Percentiles rank a stretch among this genome's conserved stretches.
These are phyloP conservation scores for Pythium apleroticum DNA, from an alignment of 352 stramenopile species.

Conservation along the genomic window DNA sequence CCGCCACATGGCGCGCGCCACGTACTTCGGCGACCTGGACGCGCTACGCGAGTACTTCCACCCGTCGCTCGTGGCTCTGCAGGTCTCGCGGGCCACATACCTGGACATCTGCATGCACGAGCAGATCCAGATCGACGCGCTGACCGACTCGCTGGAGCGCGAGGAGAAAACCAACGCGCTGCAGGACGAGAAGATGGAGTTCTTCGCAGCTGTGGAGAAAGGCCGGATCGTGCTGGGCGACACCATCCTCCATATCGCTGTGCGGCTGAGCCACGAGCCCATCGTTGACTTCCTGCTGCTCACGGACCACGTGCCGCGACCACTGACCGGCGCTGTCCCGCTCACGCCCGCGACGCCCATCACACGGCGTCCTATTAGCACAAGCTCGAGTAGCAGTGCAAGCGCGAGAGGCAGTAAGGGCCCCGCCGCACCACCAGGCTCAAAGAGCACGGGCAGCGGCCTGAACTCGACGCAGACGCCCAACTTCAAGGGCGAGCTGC, in stretches of 20 bases:
- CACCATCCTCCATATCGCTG: slow-evolving; percentile 71
- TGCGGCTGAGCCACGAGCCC: slow-evolving; percentile 45
- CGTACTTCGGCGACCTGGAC: slow-evolving; percentile 51
- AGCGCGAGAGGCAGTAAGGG: neutral
- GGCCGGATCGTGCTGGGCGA: slow-evolving; percentile 63
- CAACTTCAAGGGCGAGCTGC: slow-evolving; percentile 67
- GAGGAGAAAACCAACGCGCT: slow-evolving; percentile 45
- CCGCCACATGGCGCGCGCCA: slow-evolving; percentile 40
- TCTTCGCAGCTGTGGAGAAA: slow-evolving; percentile 61
- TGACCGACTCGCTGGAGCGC: slow-evolving; percentile 62
- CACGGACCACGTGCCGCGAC: slow-evolving; percentile 36
- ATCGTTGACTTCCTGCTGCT: slow-evolving; percentile 71
- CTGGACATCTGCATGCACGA: slow-evolving; percentile 73
- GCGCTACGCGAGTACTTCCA: slow-evolving; percentile 43
- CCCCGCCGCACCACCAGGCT: neutral
- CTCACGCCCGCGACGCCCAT: slow-evolving; percentile 8
- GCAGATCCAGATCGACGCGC: slow-evolving; percentile 46
- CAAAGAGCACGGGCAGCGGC: slow-evolving; percentile 22
- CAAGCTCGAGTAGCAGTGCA: neutral
- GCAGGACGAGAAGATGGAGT: slow-evolving; percentile 77
- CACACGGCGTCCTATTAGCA: slow-evolving; percentile 9
- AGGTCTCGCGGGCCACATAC: slow-evolving; percentile 77
- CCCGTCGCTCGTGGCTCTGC: slow-evolving; percentile 44
- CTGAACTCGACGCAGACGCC: slow-evolving; percentile 47
- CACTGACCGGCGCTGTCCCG: neutral